Evolutionary conservation across 148 eudicot species (phyloP).

Genomic region (Cornus controversa): DNA sequence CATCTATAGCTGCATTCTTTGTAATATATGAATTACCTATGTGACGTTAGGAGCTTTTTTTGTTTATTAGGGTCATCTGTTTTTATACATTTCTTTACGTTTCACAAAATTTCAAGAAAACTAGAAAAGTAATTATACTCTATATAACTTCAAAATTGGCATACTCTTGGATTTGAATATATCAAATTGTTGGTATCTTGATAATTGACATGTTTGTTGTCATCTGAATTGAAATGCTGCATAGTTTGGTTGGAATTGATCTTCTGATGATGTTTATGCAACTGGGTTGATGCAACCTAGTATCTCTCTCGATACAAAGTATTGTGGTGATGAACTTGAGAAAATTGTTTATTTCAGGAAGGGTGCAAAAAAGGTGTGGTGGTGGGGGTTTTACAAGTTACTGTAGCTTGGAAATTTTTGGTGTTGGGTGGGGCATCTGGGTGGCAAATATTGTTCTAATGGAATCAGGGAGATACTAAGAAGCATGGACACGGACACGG

Average conservation of each 20-base stretch:
- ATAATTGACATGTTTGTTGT: not conserved
- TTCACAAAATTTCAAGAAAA: not conserved
- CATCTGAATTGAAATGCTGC: not conserved
- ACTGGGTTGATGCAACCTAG: no score
- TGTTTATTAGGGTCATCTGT: not conserved
- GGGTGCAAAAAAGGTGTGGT: not conserved
- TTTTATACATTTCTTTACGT: not conserved
- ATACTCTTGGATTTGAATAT: not conserved
- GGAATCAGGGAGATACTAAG: no score
- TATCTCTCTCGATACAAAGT: not conserved
- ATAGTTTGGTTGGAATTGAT: not conserved
- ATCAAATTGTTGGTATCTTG: not conserved
- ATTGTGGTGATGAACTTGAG: not conserved
- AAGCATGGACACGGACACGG: no score
- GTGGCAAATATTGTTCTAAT: not conserved
- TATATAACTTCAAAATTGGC: no score
- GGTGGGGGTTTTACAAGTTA: not conserved
- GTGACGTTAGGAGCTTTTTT: not conserved
- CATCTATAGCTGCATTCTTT: not conserved
- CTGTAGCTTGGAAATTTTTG: not conserved
- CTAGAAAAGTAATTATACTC: not conserved
- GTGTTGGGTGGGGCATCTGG: not conserved
- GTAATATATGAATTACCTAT: not conserved
- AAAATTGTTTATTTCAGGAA: no score
- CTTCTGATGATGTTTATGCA: not conserved